Evolutionary conservation across 768 basidiomycete genomes (phyloP), one percentile per base, ranked within the genome.

Genomic region (Daedalea quercina): DNA sequence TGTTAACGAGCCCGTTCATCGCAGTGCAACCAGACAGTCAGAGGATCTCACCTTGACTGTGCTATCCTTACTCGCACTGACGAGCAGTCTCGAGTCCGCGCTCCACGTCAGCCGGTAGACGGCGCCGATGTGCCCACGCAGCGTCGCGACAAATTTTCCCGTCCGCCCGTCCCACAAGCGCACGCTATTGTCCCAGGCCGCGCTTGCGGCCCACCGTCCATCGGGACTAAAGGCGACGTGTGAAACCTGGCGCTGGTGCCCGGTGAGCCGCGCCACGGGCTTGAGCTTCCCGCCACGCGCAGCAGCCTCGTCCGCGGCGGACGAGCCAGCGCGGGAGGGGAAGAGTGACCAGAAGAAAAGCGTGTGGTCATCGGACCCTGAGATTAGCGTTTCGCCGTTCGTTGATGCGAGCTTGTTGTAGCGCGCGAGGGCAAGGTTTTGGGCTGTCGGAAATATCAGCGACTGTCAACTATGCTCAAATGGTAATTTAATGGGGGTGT

Each of bases 301-400:
- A 11, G 65, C 63, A 42, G 68, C 67, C 55, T 60, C 76, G 51
- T 50, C 79, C 63, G 68, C 49, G 9, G 66, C 50, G 28, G 61
- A 57, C 43, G 72, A 60, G 25, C 75, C 54, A n/a, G 67, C 54
- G 33, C 61, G 58, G 43, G 67, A 73, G 19, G 82, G 75, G 74
- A 92, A 88, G 40, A 85, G 73, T 28, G 91, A 87, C 95, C 94
- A 97, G 12, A 99, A 79, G 79, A 94, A 97, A 47, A 97, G 82
- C 0, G 95, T 99, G 68, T 97, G 95, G 67, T 99, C 95, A 66
- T 99, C 94, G 3, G 94, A 97, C 20, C 94, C 94, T 4, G 94
- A 92, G 66, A 97, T 95, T 58, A 95, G 74, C 3, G 91, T 75
- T 67, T 97, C 94, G 11, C 91, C 85, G 0, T 68, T 71, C 13